Conservation (phyloP, 768 basidiomycete species). For the Rhizopogon vulgaris region DNA sequence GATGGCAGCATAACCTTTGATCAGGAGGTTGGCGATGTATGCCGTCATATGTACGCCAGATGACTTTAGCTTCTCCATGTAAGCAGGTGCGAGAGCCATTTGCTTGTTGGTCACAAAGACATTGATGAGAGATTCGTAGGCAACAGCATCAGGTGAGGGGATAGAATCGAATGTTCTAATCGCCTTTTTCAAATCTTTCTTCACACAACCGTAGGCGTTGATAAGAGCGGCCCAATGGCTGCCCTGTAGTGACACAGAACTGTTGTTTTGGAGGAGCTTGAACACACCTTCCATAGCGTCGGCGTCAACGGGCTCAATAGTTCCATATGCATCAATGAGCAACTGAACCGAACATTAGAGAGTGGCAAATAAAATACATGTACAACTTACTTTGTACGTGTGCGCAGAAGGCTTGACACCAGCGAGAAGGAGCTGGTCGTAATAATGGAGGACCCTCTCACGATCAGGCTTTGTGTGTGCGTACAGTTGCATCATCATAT, state of each 20-base stretch:
- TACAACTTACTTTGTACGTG: slow-evolving; percentile 77
- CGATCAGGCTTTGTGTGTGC: slow-evolving; percentile 87
- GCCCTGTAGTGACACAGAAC: slow-evolving; percentile 31
- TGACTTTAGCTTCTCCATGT: slow-evolving; percentile 53
- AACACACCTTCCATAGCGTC: slow-evolving; percentile 69
- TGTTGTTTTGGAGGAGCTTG: slow-evolving; percentile 43
- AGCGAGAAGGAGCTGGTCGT: slow-evolving; percentile 54
- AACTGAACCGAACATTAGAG: slow-evolving; percentile 39
- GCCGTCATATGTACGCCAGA: slow-evolving; percentile 84
- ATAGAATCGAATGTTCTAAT: slow-evolving; percentile 75
- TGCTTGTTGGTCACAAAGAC: slow-evolving; percentile 74
- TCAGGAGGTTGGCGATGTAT: slow-evolving; percentile 75
- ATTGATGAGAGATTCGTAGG: slow-evolving; percentile 88
- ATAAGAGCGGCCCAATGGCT: slow-evolving; percentile 82
- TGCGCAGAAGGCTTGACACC: slow-evolving; percentile 75
- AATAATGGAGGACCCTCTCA: slow-evolving; percentile 68
- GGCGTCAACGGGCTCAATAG: slow-evolving; percentile 77
- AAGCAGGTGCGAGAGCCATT: slow-evolving; percentile 68
- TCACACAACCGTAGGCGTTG: slow-evolving; percentile 79
- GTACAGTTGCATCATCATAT: slow-evolving; percentile 98
- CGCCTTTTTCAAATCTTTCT: slow-evolving; percentile 73
- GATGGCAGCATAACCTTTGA: slow-evolving; percentile 59
- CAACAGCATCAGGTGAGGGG: slow-evolving; percentile 69
- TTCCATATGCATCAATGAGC: slow-evolving; percentile 83
- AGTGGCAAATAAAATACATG: background rate